These are phyloP conservation scores for Crataegus laevigata DNA, from an alignment of 306 rosid species.

Conservation along the genomic window DNA sequence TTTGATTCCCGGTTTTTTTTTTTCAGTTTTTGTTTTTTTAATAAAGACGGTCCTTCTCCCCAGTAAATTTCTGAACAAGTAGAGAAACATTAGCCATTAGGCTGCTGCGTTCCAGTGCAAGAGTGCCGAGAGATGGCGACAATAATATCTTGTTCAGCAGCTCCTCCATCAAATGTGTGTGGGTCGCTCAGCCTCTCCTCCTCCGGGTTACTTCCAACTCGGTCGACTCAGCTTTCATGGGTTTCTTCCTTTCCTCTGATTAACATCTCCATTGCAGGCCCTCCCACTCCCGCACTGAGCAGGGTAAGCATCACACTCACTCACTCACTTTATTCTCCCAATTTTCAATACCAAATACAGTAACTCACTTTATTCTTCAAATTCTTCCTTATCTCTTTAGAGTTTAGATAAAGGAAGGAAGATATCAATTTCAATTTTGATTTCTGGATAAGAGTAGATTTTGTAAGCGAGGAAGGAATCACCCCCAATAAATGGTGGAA, in stretches of 20 bases:
- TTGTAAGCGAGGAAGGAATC: background rate
- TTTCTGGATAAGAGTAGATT: background rate
- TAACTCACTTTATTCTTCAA: background rate
- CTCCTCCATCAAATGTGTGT: background rate
- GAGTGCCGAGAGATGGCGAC: background rate
- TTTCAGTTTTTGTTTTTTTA: no score
- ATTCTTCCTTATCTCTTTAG: background rate
- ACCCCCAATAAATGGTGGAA: background rate
- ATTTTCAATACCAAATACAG: background rate
- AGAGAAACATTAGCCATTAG: constrained; percentile 3
- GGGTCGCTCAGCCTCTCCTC: background rate
- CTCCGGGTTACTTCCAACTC: constrained; percentile 7
- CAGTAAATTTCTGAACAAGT: background rate
- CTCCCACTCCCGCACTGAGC: constrained; percentile 10
- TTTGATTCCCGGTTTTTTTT: no score
- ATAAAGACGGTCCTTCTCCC: no score
- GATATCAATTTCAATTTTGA: background rate
- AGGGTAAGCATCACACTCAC: constrained; percentile 4
- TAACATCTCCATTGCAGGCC: background rate
- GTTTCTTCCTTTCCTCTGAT: constrained; percentile 38
- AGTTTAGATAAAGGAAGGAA: no score
- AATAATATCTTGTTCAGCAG: constrained; percentile 2
- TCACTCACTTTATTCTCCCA: background rate
- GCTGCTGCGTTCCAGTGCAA: background rate
- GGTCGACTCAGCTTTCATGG: constrained; percentile 32